Base-by-base conservation (phyloP, 148 eudicot genomes). In the Beta vulgaris region DNA sequence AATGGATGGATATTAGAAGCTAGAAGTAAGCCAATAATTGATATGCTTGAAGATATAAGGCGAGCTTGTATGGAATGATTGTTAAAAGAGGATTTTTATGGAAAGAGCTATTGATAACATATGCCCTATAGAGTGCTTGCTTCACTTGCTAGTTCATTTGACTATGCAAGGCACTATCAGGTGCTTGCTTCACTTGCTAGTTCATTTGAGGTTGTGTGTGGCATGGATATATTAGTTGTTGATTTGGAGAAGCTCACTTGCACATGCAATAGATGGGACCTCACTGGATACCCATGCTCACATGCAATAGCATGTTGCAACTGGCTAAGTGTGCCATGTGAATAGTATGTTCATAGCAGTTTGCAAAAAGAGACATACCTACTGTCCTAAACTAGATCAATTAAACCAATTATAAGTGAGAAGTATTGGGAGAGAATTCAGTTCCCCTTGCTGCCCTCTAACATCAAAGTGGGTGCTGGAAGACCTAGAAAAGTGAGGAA, bases 31-130 rank as follows among this genome's bases (percentile, higher is more conserved):
- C 67, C 31, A 1, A 25, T 76, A 4, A 32, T 68, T 0, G 3
- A 42, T 6, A 76, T 76, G 66, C 0, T 55, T 1, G 65, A 76
- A 25, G 59, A 69, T 2, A 76, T 68, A 16, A 76, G 66, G 29
- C 23, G n/a, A 11, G 32, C 11, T 2, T 0, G 55, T 4, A 76
- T 76, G 57, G 7, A 21, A 26, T 26, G 55, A 28, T 7, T 67
- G 6, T 43, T 32, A 7, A 14, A 76, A 54, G 10, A 67, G 4
- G 4, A 1, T 0, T 10, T 1, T 31, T 1, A 68, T 39, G 39
- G n/a, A 25, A 7, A 31, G 7, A 61, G 4, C 37, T 3, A 18
- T 13, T 3, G 65, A 61, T 28, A 19, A 2, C 6, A 39, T 76
- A 0, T 68, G 54, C 21, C 73, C 57, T 13, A 55, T 46, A 25